A percentile compares a stretch with the other conserved stretches of the same genome.
Conservation (phyloP, 1,284 basidiomycete species). For the Cryptococcus jaspeensis region DNA sequence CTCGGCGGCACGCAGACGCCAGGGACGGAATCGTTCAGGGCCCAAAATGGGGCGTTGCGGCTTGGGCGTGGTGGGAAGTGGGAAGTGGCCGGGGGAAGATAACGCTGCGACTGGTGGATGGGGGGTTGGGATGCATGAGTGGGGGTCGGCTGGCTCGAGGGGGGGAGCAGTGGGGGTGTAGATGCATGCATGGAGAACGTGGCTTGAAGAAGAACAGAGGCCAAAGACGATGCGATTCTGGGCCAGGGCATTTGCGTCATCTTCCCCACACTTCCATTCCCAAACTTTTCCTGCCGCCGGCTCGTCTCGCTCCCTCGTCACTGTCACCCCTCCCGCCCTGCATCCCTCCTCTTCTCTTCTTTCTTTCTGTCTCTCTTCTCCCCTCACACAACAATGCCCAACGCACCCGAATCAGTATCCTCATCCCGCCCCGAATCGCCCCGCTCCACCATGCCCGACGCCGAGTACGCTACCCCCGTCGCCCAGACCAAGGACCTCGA, state of each 20-base stretch:
- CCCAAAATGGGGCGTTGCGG: no score
- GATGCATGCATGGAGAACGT: neutral
- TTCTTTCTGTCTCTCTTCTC: neutral
- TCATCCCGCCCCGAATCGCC: neutral
- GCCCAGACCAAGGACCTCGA: constrained; percentile 27
- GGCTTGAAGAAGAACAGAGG: no score
- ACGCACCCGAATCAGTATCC: neutral
- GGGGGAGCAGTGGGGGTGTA: no score
- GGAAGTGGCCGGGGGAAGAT: neutral
- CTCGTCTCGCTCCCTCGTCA: no score
- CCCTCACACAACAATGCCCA: neutral
- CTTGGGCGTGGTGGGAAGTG: no score
- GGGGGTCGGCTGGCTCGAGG: no score
- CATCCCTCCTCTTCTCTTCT: neutral
- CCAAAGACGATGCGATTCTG: neutral
- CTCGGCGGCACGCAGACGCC: no score
- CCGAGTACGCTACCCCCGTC: no score
- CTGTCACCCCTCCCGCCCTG: neutral
- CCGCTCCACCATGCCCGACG: no score
- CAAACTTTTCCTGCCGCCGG: neutral
- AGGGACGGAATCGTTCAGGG: no score
- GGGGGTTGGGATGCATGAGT: neutral
- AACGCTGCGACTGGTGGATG: neutral
- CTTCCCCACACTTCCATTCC: neutral
- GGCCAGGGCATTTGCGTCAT: neutral